phyloP scores from a whole-genome alignment of 2,329 filamentous ascomycete species.

The Neofusicoccum kwambonambiense region DNA sequence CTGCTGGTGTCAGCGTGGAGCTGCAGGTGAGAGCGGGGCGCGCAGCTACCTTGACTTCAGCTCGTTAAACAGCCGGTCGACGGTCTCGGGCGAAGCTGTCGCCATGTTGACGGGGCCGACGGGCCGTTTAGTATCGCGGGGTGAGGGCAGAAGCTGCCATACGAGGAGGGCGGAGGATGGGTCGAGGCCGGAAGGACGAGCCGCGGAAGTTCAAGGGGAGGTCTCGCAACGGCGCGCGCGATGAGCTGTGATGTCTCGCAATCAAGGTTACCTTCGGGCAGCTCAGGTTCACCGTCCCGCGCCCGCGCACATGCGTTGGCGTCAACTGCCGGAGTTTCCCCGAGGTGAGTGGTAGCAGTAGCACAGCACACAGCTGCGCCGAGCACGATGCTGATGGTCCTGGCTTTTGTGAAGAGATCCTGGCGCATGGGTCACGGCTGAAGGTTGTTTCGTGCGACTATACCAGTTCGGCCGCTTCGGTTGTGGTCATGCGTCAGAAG shows the following conservation, averaged over 20 bases:
- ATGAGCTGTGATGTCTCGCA: conserved; percentile 9
- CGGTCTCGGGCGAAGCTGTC: conserved; percentile 19
- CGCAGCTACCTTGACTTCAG: conserved; percentile 55
- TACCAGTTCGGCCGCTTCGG: too few relatives aligned
- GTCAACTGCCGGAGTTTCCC: neutral
- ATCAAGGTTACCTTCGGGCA: conserved; percentile 14
- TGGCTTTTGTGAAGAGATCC: neutral
- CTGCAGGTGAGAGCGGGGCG: neutral
- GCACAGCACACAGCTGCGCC: neutral
- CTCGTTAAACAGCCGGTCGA: conserved; percentile 57
- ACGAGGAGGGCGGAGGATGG: neutral
- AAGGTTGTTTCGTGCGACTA: neutral
- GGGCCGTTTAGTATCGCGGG: conserved; percentile 15
- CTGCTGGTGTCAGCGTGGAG: conserved; percentile 31
- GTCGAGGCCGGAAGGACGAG: neutral
- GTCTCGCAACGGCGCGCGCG: neutral
- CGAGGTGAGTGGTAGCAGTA: neutral
- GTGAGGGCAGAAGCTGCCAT: conserved; percentile 16
- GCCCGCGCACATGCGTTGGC: conserved; percentile 2
- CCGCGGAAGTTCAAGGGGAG: neutral
- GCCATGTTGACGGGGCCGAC: conserved; percentile 19
- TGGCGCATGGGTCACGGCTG: neutral
- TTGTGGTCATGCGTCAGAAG: too few relatives aligned
- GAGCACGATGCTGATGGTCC: neutral
- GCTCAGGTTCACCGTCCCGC: conserved; percentile 17